Conservation (phyloP, 345 rosid species). For the Angophora floribunda region DNA sequence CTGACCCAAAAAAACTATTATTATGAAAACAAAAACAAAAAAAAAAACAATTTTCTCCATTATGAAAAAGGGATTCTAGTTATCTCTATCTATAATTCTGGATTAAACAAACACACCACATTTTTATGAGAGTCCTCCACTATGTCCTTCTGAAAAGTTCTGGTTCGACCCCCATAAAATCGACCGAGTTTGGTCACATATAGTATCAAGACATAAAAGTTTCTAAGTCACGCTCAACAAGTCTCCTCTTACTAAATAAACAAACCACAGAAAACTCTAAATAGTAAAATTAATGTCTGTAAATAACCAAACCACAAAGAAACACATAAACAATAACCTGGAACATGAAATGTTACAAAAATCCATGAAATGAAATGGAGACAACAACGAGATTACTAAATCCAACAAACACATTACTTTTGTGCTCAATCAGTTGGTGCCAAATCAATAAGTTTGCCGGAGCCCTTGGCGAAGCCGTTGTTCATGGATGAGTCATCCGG, state of each 20-base stretch:
- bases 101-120: background rate
- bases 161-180: background rate
- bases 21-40: too few species aligned
- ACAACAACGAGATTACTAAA: background rate
- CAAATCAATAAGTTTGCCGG: background rate
- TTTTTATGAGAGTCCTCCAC: background rate
- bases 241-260: background rate
- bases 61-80: background rate
- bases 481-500: background rate
- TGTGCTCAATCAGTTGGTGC: background rate
- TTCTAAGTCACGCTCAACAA: background rate
- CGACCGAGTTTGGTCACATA: background rate
- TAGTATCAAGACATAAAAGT: background rate
- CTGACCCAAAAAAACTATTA: too few species aligned
- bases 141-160: background rate
- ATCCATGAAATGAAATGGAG: background rate
- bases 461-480: background rate
- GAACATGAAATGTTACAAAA: background rate
- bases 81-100: background rate
- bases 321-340: background rate
- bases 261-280: background rate
- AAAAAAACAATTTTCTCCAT: background rate
- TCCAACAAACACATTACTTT: background rate
- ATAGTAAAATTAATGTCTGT: background rate
- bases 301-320: background rate